Base-by-base conservation (phyloP, 768 basidiomycete genomes). In the Auricularia heimuer region DNA sequence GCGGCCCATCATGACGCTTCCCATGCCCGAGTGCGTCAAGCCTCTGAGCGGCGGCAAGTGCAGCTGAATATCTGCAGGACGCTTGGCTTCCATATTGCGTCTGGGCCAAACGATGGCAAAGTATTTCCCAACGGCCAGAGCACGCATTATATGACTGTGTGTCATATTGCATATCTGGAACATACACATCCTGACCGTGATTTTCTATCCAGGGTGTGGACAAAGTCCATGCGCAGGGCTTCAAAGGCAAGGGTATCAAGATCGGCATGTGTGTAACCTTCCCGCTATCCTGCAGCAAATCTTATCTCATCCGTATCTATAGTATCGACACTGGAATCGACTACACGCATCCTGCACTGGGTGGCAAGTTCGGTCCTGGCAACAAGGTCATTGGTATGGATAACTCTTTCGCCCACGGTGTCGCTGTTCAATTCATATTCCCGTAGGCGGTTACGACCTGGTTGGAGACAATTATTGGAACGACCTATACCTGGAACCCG, bases 281-380 rank as follows among this genome's bases (percentile, higher is more conserved):
- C 18, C n/a, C 12, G 45, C 11, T 29, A 18, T 29, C n/a, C 7
- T 18, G 54, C n/a, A 18, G n/a, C 54, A n/a, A 54, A 18, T 7
- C 54, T 0, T n/a, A n/a, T 54, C 18, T 54, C n/a, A n/a, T 54
- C 18, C n/a, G n/a, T 77, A 16, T 67, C 69, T 29, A 77, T 18
- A 54, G 54, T 7, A 54, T 54, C 54, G 54, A 54, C 18, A 54
- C 54, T 18, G 54, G 54, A 8, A 29, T 54, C 29, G 54, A 54
- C 54, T 54, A 54, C 54, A n/a, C 54, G 18, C 54, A 54, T 29
- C 54, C 54, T 54, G 54, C 54, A 18, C 54, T 54, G 11, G 54
- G 54, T 7, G 54, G 54, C 7, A 29, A 29, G n/a, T 54, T 11
- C 29, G 54, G 54, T 18, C 54, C 54, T n/a, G 54, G 54, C 18